Conservation (phyloP, 2,329 filamentous ascomycete species). For the Stemphylium beticola region DNA sequence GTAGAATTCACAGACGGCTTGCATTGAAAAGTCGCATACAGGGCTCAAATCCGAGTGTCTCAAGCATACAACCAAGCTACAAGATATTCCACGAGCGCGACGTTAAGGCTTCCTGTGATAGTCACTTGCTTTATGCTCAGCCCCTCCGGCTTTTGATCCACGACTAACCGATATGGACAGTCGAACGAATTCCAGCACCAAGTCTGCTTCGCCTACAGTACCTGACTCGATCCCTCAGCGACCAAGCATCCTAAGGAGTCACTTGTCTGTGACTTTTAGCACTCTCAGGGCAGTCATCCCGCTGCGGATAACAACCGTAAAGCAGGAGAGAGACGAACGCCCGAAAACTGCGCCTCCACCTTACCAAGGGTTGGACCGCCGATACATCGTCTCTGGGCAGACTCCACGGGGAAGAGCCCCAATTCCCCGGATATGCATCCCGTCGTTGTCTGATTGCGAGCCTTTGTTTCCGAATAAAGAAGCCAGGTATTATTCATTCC, state of each 20-base stretch:
- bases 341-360: neutral
- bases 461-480: slow-evolving; percentile 26
- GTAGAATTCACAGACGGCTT: slow-evolving; percentile 6
- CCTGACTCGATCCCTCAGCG: slow-evolving; percentile 9
- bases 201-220: neutral
- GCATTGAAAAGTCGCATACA: neutral
- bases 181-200: neutral
- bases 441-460: slow-evolving; percentile 11
- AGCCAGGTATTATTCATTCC: slow-evolving; percentile 24
- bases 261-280: slow-evolving; percentile 21
- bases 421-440: slow-evolving; percentile 10
- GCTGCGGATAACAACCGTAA: slow-evolving; percentile 7
- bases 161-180: neutral
- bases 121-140: neutral
- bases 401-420: neutral
- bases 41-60: neutral
- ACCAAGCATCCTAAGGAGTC: slow-evolving; percentile 21
- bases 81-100: neutral
- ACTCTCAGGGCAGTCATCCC: slow-evolving; percentile 12
- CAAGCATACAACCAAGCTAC: neutral
- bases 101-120: neutral
- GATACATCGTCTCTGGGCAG: too few species aligned
- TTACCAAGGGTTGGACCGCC: neutral
- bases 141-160: neutral
- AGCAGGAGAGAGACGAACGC: neutral